phyloP scores from a whole-genome alignment of 257 asterid genomes.

The Petunia axillaris region DNA sequence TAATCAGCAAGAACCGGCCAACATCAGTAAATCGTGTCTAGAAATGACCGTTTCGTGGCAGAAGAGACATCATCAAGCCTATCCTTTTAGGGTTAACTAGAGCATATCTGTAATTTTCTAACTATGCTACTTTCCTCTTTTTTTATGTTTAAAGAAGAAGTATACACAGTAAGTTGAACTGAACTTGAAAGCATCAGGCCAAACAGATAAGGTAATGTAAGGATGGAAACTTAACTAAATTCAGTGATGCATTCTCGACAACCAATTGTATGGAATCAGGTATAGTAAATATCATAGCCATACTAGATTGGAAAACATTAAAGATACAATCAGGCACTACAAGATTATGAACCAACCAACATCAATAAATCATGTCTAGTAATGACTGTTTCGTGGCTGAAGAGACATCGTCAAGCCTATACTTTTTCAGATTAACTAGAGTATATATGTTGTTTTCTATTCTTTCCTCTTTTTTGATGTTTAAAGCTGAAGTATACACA shows the following conservation, averaged over 20 bases:
- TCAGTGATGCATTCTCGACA: not conserved
- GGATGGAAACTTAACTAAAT: constrained; percentile 5
- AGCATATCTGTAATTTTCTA: not conserved
- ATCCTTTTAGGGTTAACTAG: constrained; percentile 4
- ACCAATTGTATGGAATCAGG: too few species aligned
- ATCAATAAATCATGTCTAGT: constrained; percentile 5
- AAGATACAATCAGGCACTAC: not conserved
- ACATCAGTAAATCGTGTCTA: constrained; percentile 16
- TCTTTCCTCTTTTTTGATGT: not conserved
- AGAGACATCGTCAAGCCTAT: constrained; percentile 11
- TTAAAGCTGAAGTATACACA: not conserved
- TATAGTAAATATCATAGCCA: too few species aligned
- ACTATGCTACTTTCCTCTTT: not conserved
- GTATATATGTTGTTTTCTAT: not conserved
- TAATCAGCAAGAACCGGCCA: constrained; percentile 14
- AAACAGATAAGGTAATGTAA: not conserved
- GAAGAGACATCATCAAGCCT: constrained; percentile 12
- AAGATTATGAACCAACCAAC: constrained; percentile 11
- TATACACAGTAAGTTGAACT: not conserved
- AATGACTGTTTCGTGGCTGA: constrained; percentile 3
- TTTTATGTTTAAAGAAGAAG: not conserved
- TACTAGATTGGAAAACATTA: constrained; percentile 10
- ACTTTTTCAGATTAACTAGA: not conserved
- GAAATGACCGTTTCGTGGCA: not conserved
- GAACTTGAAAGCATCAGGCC: not conserved